A percentile compares a stretch with the other conserved stretches of the same genome.
phyloP scores from a whole-genome alignment of 805 yeast genomes.

The Candida arabinofermentans region DNA sequence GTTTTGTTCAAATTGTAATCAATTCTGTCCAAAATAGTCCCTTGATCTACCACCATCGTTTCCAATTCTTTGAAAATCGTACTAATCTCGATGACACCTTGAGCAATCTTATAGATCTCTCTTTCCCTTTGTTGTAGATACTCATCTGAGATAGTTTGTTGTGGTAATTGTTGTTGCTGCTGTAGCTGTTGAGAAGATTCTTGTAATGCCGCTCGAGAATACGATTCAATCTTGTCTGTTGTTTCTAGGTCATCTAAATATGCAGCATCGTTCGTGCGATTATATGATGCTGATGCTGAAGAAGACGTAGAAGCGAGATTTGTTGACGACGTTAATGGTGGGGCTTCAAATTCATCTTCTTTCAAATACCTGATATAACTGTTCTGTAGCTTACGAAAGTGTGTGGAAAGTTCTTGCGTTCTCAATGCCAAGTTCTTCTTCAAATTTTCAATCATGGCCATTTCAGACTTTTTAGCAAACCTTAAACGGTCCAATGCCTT shows the following conservation, averaged over 20 bases:
- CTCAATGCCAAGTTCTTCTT: conserved; percentile 80
- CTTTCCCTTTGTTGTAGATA: conserved; percentile 71
- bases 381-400: conserved; percentile 83
- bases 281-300: neutral
- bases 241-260: conserved; percentile 31
- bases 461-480: conserved; percentile 41
- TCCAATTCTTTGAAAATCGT: conserved; percentile 94
- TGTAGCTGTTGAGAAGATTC: conserved; percentile 40
- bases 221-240: conserved; percentile 41
- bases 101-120: conserved; percentile 87
- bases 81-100: conserved; percentile 89
- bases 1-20: conserved; percentile 87
- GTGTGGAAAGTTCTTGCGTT: conserved; percentile 73
- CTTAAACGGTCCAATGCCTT: conserved; percentile 51
- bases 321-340: conserved; percentile 1
- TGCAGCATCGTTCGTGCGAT: neutral
- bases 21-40: conserved; percentile 87
- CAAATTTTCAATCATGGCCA: conserved; percentile 70
- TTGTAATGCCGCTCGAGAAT: conserved; percentile 49
- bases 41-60: conserved; percentile 88
- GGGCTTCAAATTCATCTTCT: conserved; percentile 64
- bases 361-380: conserved; percentile 80
- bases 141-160: conserved; percentile 35
- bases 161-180: conserved; percentile 26
- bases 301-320: neutral